Evolutionary conservation across 202 grass and related monocot species (phyloP), one percentile per base, ranked within the genome.

Genomic region (Thinopyrum obtusiflorum): DNA sequence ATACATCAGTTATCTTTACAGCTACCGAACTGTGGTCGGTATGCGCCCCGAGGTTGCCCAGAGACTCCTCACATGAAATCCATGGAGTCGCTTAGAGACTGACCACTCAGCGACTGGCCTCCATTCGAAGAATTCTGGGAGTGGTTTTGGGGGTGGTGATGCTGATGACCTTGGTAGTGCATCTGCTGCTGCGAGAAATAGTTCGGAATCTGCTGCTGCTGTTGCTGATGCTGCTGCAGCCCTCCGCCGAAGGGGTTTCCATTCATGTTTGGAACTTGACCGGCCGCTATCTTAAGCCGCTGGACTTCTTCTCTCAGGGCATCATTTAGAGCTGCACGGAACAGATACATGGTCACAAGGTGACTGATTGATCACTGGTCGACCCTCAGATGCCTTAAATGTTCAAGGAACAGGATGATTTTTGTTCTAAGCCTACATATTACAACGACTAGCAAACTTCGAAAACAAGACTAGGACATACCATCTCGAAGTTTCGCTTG

Each of bases 401-500:
- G 44, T 73, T 83, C 73, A 71, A 7, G 1, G 61, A 85, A 85
- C 29, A 82, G 36, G 4, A 31, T 49, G 29, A 9, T 9, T 73
- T 49, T 40, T 37, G 28, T 80, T 31, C 31, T 40, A 24, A 32
- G 32, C 18, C 11, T 23, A 74, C 46, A 74, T 65, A 83, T 44
- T 65, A 84, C 39, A 72, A 73, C 6, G 17, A 37, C 53, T 2
- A 49, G 70, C 40, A 24, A 70, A 14, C 65, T 77, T 81, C 44
- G 15, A 32, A 80, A 65, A 78, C 4, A 87, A 80, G 65, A 75
- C 21, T n/a, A 40, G 11, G 13, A 68, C 68, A 61, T 93, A 99
- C 97, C 97, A 84, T 99, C 93, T 90, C 88, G 88, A 82, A 99
- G 97, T 80, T 99, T 94, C 75, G 97, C 93, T 89, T 99, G 93